Percentiles rank a stretch among this genome's conserved stretches.
phyloP scores from a whole-genome alignment of 2,329 filamentous ascomycete genomes.

The Aspergillus persii region DNA sequence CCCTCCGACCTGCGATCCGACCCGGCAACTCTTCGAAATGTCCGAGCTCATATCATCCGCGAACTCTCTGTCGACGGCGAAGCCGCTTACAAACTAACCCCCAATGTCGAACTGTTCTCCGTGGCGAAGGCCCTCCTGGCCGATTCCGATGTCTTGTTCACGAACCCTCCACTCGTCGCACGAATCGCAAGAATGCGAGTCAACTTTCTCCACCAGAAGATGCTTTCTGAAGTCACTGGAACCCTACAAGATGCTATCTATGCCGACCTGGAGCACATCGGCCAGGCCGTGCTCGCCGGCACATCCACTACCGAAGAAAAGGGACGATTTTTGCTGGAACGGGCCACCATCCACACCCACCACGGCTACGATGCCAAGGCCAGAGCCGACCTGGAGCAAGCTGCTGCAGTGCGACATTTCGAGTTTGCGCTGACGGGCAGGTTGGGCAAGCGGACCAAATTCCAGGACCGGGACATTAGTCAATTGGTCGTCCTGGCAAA shows the following conservation, averaged over 20 bases:
- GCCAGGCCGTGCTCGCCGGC: slow-evolving; percentile 37
- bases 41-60: slow-evolving; percentile 62
- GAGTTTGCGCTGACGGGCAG: slow-evolving; percentile 80
- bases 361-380: slow-evolving; percentile 79
- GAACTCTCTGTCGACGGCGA: slow-evolving; percentile 79
- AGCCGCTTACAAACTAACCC: slow-evolving; percentile 79
- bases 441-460: slow-evolving; percentile 64
- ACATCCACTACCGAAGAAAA: slow-evolving; percentile 48
- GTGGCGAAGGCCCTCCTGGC: slow-evolving; percentile 65
- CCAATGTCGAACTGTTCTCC: slow-evolving; percentile 78
- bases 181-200: slow-evolving; percentile 68
- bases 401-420: slow-evolving; percentile 66
- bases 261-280: slow-evolving; percentile 54
- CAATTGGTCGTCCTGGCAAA: slow-evolving; percentile 89
- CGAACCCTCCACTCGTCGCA: slow-evolving; percentile 38
- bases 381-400: slow-evolving; percentile 65
- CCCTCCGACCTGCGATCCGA: slow-evolving; percentile 38
- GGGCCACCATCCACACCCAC: slow-evolving; percentile 77
- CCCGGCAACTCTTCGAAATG: slow-evolving; percentile 42
- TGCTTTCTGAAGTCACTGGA: slow-evolving; percentile 62
- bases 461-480: slow-evolving; percentile 56
- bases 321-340: slow-evolving; percentile 74
- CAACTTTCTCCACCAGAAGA: slow-evolving; percentile 69
- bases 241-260: slow-evolving; percentile 62
- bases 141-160: slow-evolving; percentile 45